Percentiles rank a stretch among this genome's conserved stretches.
Evolutionary conservation across 2,329 filamentous ascomycete species (phyloP).

Genomic region (Diaporthe sp.): DNA sequence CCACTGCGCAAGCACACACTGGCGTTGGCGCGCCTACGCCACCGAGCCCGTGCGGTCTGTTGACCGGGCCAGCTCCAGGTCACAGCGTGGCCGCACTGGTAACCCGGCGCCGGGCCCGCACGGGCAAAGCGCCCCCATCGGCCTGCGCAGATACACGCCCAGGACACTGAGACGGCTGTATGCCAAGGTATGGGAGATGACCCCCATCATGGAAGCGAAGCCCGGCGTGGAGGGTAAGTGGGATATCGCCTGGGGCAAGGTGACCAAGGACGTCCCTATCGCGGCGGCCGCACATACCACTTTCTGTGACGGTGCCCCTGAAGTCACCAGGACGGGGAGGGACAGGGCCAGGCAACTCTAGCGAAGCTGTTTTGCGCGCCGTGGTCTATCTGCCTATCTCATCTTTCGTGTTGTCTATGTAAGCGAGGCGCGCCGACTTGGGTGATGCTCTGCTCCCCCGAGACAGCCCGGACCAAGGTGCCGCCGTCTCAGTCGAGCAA

Average conservation of each 20-base stretch:
- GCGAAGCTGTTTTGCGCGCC: not conserved
- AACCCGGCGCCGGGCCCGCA: slow-evolving; percentile 52
- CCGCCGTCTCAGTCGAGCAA: slow-evolving; percentile 51
- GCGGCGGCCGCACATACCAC: slow-evolving; percentile 53
- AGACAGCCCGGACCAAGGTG: not conserved
- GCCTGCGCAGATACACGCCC: slow-evolving; percentile 51
- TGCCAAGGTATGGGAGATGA: slow-evolving; percentile 58
- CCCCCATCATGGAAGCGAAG: slow-evolving; percentile 56
- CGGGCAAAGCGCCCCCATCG: slow-evolving; percentile 50
- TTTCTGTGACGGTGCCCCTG: slow-evolving; percentile 62
- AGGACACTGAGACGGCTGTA: slow-evolving; percentile 65
- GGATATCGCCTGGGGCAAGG: slow-evolving; percentile 62
- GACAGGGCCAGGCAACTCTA: slow-evolving; percentile 1
- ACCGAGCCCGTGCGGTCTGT: slow-evolving; percentile 54
- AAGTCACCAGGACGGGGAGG: not conserved
- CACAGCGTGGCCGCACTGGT: slow-evolving; percentile 53
- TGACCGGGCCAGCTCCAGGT: slow-evolving; percentile 54
- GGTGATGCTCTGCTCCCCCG: not conserved
- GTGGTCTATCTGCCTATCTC: not conserved
- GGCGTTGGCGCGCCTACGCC: slow-evolving; percentile 61
- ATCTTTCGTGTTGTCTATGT: not conserved
- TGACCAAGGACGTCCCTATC: slow-evolving; percentile 46
- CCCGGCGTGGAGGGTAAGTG: slow-evolving; percentile 44
- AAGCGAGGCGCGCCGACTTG: not conserved
- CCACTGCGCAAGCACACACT: slow-evolving; percentile 40